Evolutionary conservation across 495 filamentous ascomycete species (phyloP).

Genomic region (Parmelia sp.): DNA sequence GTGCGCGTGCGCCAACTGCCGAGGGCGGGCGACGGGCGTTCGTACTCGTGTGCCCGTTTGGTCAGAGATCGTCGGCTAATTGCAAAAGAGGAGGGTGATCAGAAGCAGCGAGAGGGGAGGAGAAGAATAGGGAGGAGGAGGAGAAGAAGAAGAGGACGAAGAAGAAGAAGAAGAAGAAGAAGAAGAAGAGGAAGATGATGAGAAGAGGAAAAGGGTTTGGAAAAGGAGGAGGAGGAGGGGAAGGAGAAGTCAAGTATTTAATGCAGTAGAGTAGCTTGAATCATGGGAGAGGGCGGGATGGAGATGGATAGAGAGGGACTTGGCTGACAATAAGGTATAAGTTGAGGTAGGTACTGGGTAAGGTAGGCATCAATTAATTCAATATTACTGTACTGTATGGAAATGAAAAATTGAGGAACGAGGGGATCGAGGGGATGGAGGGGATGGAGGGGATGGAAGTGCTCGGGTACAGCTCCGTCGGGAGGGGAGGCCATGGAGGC

Average conservation of each 20-base stretch:
- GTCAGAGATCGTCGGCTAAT: conserved; percentile 12
- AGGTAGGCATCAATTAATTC: too few relatives aligned
- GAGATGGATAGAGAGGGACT: too few relatives aligned
- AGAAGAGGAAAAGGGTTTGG: neutral
- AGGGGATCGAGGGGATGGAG: neutral
- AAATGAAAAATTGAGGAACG: too few relatives aligned
- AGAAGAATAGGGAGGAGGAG: neutral
- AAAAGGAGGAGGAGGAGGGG: neutral
- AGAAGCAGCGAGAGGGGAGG: neutral
- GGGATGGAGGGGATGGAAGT: neutral
- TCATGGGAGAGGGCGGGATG: too few relatives aligned
- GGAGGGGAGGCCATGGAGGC: neutral
- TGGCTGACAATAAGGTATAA: too few relatives aligned
- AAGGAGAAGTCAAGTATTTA: neutral
- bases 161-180: neutral
- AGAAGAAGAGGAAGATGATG: neutral
- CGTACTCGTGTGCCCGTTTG: neutral
- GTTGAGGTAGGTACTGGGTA: too few relatives aligned
- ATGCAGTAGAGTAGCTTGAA: too few relatives aligned
- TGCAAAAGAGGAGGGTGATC: conserved; percentile 1
- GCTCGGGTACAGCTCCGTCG: neutral
- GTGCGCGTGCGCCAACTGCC: neutral
- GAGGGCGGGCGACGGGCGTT: neutral
- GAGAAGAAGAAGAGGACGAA: neutral
- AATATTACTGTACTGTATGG: too few relatives aligned